phyloP scores from a whole-genome alignment of 805 yeast genomes.

The Cyberlindnera saturnus region DNA sequence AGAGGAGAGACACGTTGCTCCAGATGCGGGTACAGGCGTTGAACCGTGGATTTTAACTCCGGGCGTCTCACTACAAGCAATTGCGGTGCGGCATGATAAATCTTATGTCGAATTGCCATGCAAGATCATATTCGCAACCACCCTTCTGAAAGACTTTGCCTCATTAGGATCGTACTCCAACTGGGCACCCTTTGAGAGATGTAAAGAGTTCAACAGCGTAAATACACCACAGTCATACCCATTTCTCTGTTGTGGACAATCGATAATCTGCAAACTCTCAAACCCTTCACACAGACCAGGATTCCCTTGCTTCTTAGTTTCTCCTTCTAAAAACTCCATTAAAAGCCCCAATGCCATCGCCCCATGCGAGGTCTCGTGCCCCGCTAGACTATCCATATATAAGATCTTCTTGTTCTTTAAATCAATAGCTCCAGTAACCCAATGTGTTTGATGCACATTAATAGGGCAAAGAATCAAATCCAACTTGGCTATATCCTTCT shows the following conservation, averaged over 20 bases:
- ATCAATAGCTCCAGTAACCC: slow-evolving; percentile 85
- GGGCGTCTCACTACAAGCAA: no score
- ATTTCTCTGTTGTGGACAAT: slow-evolving; percentile 82
- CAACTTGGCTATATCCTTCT: slow-evolving; percentile 55
- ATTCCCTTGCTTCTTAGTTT: slow-evolving; percentile 46
- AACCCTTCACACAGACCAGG: slow-evolving; percentile 28
- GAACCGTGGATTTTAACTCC: no score
- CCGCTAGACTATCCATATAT: slow-evolving; percentile 74
- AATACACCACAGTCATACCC: slow-evolving; percentile 96
- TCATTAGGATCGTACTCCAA: slow-evolving; percentile 59
- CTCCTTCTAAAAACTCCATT: slow-evolving; percentile 58
- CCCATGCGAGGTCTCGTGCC: slow-evolving; percentile 31
- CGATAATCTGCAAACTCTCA: slow-evolving; percentile 24
- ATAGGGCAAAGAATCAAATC: slow-evolving; percentile 76
- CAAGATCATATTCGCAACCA: slow-evolving; percentile 26
- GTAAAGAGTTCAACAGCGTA: slow-evolving; percentile 71
- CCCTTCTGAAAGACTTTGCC: slow-evolving; percentile 58
- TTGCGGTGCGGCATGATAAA: no score
- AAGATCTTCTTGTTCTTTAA: slow-evolving; percentile 49
- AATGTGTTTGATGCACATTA: slow-evolving; percentile 78
- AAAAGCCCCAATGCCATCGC: slow-evolving; percentile 39
- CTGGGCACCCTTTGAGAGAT: slow-evolving; percentile 43
- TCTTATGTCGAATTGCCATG: background rate
- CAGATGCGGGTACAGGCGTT: no score
- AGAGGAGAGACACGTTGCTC: no score